Evolutionary conservation across 1,284 basidiomycete species (phyloP), one percentile per base, ranked within the genome.

Genomic region (Sporisorium scitamineum): DNA sequence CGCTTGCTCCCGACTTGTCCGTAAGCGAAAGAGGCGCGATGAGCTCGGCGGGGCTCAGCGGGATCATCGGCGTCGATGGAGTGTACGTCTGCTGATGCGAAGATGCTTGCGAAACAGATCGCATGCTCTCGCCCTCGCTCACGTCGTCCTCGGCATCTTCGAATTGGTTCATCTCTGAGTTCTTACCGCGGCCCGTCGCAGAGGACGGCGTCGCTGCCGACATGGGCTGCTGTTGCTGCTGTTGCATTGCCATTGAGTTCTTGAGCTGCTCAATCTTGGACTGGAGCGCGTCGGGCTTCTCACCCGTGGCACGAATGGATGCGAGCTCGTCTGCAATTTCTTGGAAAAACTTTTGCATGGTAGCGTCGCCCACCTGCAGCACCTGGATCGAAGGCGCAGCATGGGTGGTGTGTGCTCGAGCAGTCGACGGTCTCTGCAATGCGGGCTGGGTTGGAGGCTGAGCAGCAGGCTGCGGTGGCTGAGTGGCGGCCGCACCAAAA

Each of bases 251-350:
- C 80, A 85, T 18, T 86, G 87, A 41, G 83, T 84, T 63, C 79
- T 84, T 48, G 84, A 87, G 50, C 83, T 86, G 45, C 84, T 86
- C 37, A 85, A 88, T 48, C 77, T 78, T 48, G 85, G 86, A 37
- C 86, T 85, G 73, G 85, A 86, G 78, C 91, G 90, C 87, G 29
- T 77, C 79, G 11, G 75, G 71, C 56, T 74, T 70, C 44, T 70
- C 74, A 18, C 79, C 80, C 16, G 70, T 78, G 13, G 79, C 76
- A 11, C 81, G 78, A 44, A 94, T 90, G 51, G 89, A 89, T 66
- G 90, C 91, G 51, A 94, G 89, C 79, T 93, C 92, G 45, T 93
- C 90, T 8, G 91, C 91, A 54, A 95, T 91, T 85, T 94, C 92
- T 61, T 91, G 88, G 85, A 94, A 92, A 86, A 94, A 94, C 44